Conservation (phyloP, 805 yeast genomes). For the Scheffersomyces coipomensis region DNA sequence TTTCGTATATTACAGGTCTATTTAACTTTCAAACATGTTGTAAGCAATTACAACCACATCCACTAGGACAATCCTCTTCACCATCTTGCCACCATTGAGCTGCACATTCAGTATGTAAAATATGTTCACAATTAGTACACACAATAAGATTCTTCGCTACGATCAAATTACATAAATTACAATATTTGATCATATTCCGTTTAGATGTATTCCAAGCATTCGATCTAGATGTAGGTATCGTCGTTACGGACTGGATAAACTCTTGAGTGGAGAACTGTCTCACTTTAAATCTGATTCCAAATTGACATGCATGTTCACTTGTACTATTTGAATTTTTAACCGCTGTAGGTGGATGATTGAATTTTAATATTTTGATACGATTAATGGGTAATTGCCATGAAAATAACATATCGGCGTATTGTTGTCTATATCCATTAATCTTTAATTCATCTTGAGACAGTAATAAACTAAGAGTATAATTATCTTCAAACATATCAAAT, state of each 20-base stretch:
- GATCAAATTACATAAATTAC: constrained; percentile 65
- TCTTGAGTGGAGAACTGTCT: constrained; percentile 16
- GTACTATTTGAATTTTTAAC: constrained; percentile 9
- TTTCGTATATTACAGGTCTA: too few species aligned
- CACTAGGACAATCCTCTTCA: constrained; percentile 57
- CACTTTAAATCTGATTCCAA: constrained; percentile 24
- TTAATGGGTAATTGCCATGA: constrained; percentile 84
- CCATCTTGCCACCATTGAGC: constrained; percentile 68
- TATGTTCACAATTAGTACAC: constrained; percentile 76
- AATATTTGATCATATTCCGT: constrained; percentile 36
- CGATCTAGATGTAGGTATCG: constrained; percentile 16
- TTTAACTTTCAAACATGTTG: constrained; percentile 22
- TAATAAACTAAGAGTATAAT: constrained; percentile 39
- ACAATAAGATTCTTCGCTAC: constrained; percentile 60
- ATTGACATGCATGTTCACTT: constrained; percentile 32
- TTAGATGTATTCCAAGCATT: constrained; percentile 32
- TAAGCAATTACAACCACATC: constrained; percentile 80
- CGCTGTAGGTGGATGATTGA: constrained; percentile 43
- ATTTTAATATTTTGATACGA: constrained; percentile 74
- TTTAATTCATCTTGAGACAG: constrained; percentile 35
- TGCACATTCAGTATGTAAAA: constrained; percentile 78
- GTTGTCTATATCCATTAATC: constrained; percentile 49
- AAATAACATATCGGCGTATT: constrained; percentile 75
- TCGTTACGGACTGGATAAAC: constrained; percentile 22
- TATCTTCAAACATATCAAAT: constrained; percentile 44